These are phyloP conservation scores for Neopestalotiopsis sp. DNA, from an alignment of 2,329 filamentous ascomycete genomes.

Conservation along the genomic window DNA sequence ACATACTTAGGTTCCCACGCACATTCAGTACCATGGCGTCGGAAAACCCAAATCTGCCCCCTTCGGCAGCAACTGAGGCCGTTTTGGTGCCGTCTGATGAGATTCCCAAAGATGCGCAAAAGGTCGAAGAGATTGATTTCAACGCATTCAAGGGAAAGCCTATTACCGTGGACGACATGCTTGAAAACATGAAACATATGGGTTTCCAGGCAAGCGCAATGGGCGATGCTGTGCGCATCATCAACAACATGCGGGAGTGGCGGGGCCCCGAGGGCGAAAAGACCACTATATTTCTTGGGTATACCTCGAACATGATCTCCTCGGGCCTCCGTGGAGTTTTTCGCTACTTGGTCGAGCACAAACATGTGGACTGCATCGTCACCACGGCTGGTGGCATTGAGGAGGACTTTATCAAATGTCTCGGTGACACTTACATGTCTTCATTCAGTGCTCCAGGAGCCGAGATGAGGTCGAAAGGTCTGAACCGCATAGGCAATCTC, in stretches of 20 bases:
- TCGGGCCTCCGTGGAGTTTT: conserved; percentile 91
- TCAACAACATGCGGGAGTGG: conserved; percentile 93
- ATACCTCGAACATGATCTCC: conserved; percentile 97
- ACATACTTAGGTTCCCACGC: background rate
- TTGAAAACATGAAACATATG: conserved; percentile 83
- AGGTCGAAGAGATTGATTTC: conserved; percentile 92
- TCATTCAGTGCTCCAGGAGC: conserved; percentile 81
- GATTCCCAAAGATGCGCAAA: conserved; percentile 76
- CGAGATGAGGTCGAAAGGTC: conserved; percentile 78
- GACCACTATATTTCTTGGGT: conserved; percentile 95
- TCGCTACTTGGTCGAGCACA: conserved; percentile 91
- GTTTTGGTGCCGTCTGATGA: conserved; percentile 85
- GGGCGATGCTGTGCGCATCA: conserved; percentile 82
- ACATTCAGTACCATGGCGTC: conserved; percentile 7
- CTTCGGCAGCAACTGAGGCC: conserved; percentile 67
- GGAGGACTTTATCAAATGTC: conserved; percentile 98
- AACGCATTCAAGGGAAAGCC: conserved; percentile 75
- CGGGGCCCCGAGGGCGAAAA: conserved; percentile 76
- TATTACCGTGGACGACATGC: conserved; percentile 85
- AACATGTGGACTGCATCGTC: conserved; percentile 90
- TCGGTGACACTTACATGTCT: conserved; percentile 91
- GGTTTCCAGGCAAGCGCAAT: conserved; percentile 80
- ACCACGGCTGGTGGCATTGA: conserved; percentile 95
- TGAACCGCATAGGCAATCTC: conserved; percentile 96
- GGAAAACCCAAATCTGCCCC: conserved; percentile 12